Evolutionary conservation across 306 rosid species (phyloP), one percentile per base, ranked within the genome.

Genomic region (Casuarina glauca): DNA sequence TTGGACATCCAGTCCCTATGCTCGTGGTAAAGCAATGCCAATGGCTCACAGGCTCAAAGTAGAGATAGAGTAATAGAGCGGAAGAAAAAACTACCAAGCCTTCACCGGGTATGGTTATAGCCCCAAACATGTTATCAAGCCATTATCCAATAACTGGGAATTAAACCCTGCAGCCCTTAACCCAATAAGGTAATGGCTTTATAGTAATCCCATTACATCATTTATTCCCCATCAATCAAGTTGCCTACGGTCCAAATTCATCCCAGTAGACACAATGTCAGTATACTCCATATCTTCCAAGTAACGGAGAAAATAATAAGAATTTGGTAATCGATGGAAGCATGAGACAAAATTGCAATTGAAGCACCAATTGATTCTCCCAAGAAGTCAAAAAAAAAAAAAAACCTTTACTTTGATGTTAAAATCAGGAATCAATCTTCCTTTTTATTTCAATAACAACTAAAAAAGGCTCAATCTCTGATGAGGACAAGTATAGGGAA

Each of bases 171-270:
- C 5, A 46, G 2, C 9, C 50, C 7, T 46, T 46, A 46, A 9
- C 9, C 50, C 7, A 11, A 46, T 46, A 46, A 6, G 50, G 50
- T 7, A 46, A 46, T 46, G 50, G 11, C 11, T 46, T 46, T 4
- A 52, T 4, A 10, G 57, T 5, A 52, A 52, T 52, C 57, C 57
- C 19, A 7, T 2, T 5, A 52, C 1, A 13, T 52, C 12, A n/a
- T 16, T 52, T 52, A 52, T 16, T 52, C 12, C 58, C 26, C 19
- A 48, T 52, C 58, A 52, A 52, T 12, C 19, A 52, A 52, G 17
- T 52, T n/a, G 20, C 62, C 62, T n/a, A 55, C 17, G 35, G 62
- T 55, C 62, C 36, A 55, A 55, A 55, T 55, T 55, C 62, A 55
- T 17, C 62, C 62, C n/a, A 8, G 62, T 16, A 16, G 57, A 1